These are phyloP conservation scores for Termitomyces sp. DNA, from an alignment of 768 basidiomycete species.

Conservation along the genomic window DNA sequence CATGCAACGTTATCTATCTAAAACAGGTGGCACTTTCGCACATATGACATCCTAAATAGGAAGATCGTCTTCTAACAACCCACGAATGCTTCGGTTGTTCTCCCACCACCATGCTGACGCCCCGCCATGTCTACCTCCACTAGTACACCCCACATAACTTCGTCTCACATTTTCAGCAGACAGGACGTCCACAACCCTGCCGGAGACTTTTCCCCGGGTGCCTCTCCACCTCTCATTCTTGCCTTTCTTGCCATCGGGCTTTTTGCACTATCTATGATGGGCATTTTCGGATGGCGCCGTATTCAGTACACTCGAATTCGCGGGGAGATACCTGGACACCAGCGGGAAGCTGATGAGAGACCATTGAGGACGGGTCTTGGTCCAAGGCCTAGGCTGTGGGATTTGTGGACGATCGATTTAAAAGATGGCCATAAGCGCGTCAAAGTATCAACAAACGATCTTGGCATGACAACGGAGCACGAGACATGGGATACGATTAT, in stretches of 20 bases:
- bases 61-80: not conserved
- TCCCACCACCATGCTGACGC: conserved; percentile 7
- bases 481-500: conserved; percentile 36
- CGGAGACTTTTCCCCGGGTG: conserved; percentile 22
- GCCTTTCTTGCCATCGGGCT: conserved; percentile 58
- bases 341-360: not conserved
- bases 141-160: not conserved
- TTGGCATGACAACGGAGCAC: conserved; percentile 2
- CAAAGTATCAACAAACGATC: not conserved
- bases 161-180: not conserved
- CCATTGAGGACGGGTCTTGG: conserved; percentile 11
- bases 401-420: conserved; percentile 28
- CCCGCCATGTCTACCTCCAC: conserved; percentile 3
- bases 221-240: conserved; percentile 53
- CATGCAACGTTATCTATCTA: not conserved
- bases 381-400: conserved; percentile 42
- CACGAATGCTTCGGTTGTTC: not conserved
- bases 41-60: not conserved
- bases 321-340: not conserved
- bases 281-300: conserved; percentile 45
- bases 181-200: not conserved
- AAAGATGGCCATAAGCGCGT: not conserved
- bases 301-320: conserved; percentile 18
- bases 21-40: not conserved
- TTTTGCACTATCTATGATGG: conserved; percentile 44